Evolutionary conservation across 1,284 basidiomycete genomes (phyloP).

Genomic region (Dichomitus squalens): DNA sequence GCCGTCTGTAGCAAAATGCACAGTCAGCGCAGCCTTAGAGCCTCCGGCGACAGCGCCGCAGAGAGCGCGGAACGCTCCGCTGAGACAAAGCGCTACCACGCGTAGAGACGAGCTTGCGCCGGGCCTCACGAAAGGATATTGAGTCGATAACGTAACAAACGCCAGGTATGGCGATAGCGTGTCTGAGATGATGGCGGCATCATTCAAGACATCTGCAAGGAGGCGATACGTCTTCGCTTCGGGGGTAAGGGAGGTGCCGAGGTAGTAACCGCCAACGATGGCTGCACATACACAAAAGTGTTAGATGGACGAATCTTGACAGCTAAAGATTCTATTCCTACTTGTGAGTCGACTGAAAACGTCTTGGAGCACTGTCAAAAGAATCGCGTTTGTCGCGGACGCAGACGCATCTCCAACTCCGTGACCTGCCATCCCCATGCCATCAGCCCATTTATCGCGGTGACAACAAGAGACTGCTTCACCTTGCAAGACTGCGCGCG

Average conservation of each 20-base stretch:
- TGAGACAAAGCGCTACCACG: constrained; percentile 53
- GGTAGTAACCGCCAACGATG: constrained; percentile 59
- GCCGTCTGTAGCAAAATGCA: constrained; percentile 61
- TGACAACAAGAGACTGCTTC: not conserved
- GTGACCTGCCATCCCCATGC: constrained; percentile 44
- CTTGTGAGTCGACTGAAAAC: constrained; percentile 64
- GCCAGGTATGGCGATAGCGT: constrained; percentile 57
- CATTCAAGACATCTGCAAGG: constrained; percentile 69
- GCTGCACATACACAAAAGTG: constrained; percentile 40
- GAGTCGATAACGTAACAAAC: constrained; percentile 16
- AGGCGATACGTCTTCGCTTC: constrained; percentile 74
- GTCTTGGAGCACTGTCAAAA: constrained; percentile 66
- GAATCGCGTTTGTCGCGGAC: constrained; percentile 63
- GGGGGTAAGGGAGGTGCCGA: constrained; percentile 65
- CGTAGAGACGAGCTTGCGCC: constrained; percentile 41
- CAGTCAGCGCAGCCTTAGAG: constrained; percentile 67
- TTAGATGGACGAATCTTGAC: not conserved
- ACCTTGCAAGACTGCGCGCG: constrained; percentile 72
- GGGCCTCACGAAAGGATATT: constrained; percentile 25
- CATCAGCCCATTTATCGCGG: too few relatives aligned
- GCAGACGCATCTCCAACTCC: constrained; percentile 69
- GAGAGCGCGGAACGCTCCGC: constrained; percentile 56
- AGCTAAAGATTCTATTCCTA: constrained; percentile 30
- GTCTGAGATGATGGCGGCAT: constrained; percentile 58
- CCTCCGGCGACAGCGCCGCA: constrained; percentile 65